Evolutionary conservation across 2,329 filamentous ascomycete species (phyloP).

Genomic region (Talaromyces atroroseus): DNA sequence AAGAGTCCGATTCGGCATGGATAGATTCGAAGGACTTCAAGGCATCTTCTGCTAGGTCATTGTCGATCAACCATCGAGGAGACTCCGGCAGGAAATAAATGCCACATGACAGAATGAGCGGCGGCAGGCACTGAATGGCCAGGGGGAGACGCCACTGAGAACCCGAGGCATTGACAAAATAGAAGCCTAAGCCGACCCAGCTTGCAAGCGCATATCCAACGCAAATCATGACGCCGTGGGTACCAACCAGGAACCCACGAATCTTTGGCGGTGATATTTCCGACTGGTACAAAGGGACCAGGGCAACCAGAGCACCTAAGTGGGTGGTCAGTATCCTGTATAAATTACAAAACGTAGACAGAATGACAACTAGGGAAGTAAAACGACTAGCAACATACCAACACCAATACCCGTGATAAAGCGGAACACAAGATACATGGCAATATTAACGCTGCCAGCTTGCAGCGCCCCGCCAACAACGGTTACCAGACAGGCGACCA

Average conservation of each 20-base stretch:
- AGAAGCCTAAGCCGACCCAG: slow-evolving; percentile 24
- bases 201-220: slow-evolving; percentile 20
- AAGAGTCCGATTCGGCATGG: slow-evolving; percentile 6
- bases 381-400: not conserved
- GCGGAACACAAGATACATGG: slow-evolving; percentile 10
- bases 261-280: slow-evolving; percentile 24
- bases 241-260: slow-evolving; percentile 21
- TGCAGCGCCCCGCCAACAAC: slow-evolving; percentile 12
- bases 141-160: slow-evolving; percentile 22
- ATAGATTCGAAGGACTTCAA: slow-evolving; percentile 4
- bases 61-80: slow-evolving; percentile 19
- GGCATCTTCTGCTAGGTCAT: slow-evolving; percentile 18
- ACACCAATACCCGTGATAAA: slow-evolving; percentile 11
- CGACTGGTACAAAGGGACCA: slow-evolving; percentile 20
- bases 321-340: not conserved
- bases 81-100: slow-evolving; percentile 17
- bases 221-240: slow-evolving; percentile 24
- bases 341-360: not conserved
- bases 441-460: slow-evolving; percentile 13
- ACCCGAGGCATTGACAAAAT: slow-evolving; percentile 18
- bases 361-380: not conserved
- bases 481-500: slow-evolving; percentile 3
- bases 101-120: slow-evolving; percentile 15
- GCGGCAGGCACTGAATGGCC: slow-evolving; percentile 17
- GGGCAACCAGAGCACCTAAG: slow-evolving; percentile 8